phyloP scores from a whole-genome alignment of 2,329 filamentous ascomycete species.

The Coleophoma cylindrospora region DNA sequence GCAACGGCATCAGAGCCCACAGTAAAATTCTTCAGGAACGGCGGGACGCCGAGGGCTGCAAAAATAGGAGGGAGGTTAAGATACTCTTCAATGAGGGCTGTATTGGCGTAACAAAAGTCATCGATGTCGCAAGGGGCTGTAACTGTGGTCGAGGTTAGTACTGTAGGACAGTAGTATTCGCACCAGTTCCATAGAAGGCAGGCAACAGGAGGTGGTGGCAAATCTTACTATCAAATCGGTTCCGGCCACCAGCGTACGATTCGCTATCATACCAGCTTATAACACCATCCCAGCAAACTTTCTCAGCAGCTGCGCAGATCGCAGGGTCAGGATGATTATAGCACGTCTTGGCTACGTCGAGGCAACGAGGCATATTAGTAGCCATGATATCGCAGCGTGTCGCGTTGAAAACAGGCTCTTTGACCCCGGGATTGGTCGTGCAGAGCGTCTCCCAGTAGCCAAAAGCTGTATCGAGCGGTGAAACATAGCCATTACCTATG shows the following conservation, averaged over 20 bases:
- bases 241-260: slow-evolving; percentile 32
- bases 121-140: slow-evolving; percentile 31
- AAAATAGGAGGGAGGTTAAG: slow-evolving; percentile 27
- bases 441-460: slow-evolving; percentile 42
- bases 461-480: slow-evolving; percentile 32
- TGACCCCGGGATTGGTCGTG: slow-evolving; percentile 37
- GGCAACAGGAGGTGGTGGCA: neutral
- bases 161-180: neutral
- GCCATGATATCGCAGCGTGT: slow-evolving; percentile 42
- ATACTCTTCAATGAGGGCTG: slow-evolving; percentile 11
- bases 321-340: slow-evolving; percentile 33
- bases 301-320: slow-evolving; percentile 31
- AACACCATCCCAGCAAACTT: slow-evolving; percentile 32
- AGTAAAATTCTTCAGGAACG: slow-evolving; percentile 43
- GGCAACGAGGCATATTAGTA: slow-evolving; percentile 37
- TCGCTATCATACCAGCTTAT: slow-evolving; percentile 35
- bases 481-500: slow-evolving; percentile 41
- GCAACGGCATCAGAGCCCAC: slow-evolving; percentile 38
- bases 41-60: slow-evolving; percentile 51
- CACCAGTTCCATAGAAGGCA: neutral
- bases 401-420: slow-evolving; percentile 35
- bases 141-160: slow-evolving; percentile 15
- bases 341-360: slow-evolving; percentile 34
- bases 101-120: slow-evolving; percentile 31
- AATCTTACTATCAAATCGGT: slow-evolving; percentile 34